phyloP scores from a whole-genome alignment of 495 filamentous ascomycete genomes.

The Neurospora pannonica region DNA sequence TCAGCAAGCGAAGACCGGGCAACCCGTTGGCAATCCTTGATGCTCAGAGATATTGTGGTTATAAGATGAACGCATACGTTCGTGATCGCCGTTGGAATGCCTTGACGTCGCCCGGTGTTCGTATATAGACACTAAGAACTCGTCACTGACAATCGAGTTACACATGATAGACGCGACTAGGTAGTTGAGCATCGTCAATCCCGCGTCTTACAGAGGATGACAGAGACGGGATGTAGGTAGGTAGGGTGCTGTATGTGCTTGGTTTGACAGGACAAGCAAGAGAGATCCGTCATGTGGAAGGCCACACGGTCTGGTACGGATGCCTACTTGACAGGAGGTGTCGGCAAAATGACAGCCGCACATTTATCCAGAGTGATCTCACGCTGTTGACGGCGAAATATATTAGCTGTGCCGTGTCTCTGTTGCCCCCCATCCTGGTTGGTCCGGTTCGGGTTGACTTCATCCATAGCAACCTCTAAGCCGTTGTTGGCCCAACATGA shows the following conservation, averaged over 20 bases:
- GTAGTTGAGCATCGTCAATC: neutral
- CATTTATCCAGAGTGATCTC: constrained; percentile 29
- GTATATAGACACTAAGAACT: neutral
- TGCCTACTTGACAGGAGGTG: constrained; percentile 12
- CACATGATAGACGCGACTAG: neutral
- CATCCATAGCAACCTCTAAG: neutral
- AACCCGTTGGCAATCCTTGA: neutral
- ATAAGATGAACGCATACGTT: neutral
- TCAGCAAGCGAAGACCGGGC: constrained; percentile 2
- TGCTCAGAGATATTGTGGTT: neutral
- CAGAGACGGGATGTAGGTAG: neutral
- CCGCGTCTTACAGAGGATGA: neutral
- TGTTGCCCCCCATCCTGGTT: neutral
- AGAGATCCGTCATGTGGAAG: constrained; percentile 18
- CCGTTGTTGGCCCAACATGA: neutral
- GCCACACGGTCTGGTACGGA: constrained; percentile 7
- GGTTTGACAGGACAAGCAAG: neutral
- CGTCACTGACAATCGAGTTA: neutral
- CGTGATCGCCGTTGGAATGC: neutral
- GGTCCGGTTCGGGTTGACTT: neutral
- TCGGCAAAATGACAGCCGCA: constrained; percentile 22
- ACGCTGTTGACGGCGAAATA: constrained; percentile 19
- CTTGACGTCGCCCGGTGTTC: neutral
- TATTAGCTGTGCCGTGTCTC: constrained; percentile 26
- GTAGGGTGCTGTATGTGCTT: neutral